These are phyloP conservation scores for Teratosphaeria zuluensis DNA, from an alignment of 2,329 filamentous ascomycete species.

Conservation along the genomic window DNA sequence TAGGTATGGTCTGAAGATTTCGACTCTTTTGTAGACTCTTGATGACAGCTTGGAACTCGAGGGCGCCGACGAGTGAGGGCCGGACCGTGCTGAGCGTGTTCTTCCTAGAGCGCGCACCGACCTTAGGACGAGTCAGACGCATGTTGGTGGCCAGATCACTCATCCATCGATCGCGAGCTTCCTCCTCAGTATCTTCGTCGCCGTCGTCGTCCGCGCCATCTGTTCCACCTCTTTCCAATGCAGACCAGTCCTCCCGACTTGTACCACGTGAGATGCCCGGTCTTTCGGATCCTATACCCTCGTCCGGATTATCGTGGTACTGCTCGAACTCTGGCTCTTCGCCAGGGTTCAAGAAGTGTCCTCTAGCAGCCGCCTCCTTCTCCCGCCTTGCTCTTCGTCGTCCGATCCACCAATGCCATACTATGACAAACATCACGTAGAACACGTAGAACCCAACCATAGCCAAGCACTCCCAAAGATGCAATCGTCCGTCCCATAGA, in stretches of 20 bases:
- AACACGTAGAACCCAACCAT: constrained; percentile 91
- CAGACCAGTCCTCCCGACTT: constrained; percentile 55
- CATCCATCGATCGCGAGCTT: constrained; percentile 53
- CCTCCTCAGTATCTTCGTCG: constrained; percentile 51
- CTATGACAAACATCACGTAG: constrained; percentile 80
- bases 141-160: constrained; percentile 89
- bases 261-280: constrained; percentile 32
- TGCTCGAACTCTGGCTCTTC: constrained; percentile 48
- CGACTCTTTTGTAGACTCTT: constrained; percentile 76
- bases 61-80: constrained; percentile 81
- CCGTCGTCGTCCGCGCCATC: constrained; percentile 42
- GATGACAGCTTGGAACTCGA: constrained; percentile 87
- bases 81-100: constrained; percentile 75
- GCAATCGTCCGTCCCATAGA: constrained; percentile 71
- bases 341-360: constrained; percentile 56
- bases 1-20: constrained; percentile 61
- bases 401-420: constrained; percentile 80
- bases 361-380: constrained; percentile 61
- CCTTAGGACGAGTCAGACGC: constrained; percentile 62
- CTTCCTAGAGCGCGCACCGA: constrained; percentile 51
- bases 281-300: constrained; percentile 33
- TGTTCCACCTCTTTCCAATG: constrained; percentile 45
- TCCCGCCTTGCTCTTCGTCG: constrained; percentile 52
- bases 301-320: constrained; percentile 44
- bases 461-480: constrained; percentile 75